Evolutionary conservation across 305 asterid species (phyloP).

Genomic region (Plantago coronopus): DNA sequence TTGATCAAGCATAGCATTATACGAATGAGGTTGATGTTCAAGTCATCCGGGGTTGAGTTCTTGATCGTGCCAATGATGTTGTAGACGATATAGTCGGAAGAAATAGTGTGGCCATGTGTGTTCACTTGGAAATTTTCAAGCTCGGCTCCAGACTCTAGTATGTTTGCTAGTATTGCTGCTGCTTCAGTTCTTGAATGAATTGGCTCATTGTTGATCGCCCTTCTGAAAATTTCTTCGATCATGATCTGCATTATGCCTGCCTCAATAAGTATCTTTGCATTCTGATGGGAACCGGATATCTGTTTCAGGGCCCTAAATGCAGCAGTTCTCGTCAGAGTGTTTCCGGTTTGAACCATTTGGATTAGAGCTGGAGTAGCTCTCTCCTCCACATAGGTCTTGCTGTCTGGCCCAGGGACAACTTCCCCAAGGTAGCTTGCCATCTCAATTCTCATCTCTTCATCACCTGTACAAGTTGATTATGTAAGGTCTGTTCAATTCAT

Average conservation of each 20-base stretch:
- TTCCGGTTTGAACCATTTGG: slow-evolving; percentile 55
- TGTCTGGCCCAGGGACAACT: slow-evolving; percentile 50
- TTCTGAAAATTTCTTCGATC: slow-evolving; percentile 66
- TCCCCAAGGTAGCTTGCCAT: slow-evolving; percentile 69
- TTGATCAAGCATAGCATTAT: slow-evolving; percentile 54
- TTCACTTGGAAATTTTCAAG: slow-evolving; percentile 46
- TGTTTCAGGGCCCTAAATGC: slow-evolving; percentile 69
- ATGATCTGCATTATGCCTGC: slow-evolving; percentile 53
- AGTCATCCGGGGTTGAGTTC: slow-evolving; percentile 50
- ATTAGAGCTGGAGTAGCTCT: slow-evolving; percentile 63
- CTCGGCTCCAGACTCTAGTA: slow-evolving; percentile 62
- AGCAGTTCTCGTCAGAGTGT: slow-evolving; percentile 43
- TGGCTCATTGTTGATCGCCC: slow-evolving; percentile 40
- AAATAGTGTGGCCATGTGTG: slow-evolving; percentile 54
- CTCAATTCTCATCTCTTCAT: slow-evolving; percentile 53
- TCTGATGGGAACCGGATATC: slow-evolving; percentile 51
- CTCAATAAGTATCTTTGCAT: slow-evolving; percentile 46
- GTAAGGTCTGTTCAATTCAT: too few relatives aligned
- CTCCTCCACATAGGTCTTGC: slow-evolving; percentile 50
- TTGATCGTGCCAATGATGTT: slow-evolving; percentile 45
- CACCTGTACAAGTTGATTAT: slow-evolving; percentile 41
- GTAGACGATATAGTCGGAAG: slow-evolving; percentile 63
- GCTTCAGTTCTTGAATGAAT: slow-evolving; percentile 55
- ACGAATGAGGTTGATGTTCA: slow-evolving; percentile 56
- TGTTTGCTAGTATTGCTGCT: slow-evolving; percentile 64